A percentile compares a stretch with the other conserved stretches of the same genome.
Evolutionary conservation across 768 basidiomycete species (phyloP).

Genomic region (Neoboletus brunneissimus): DNA sequence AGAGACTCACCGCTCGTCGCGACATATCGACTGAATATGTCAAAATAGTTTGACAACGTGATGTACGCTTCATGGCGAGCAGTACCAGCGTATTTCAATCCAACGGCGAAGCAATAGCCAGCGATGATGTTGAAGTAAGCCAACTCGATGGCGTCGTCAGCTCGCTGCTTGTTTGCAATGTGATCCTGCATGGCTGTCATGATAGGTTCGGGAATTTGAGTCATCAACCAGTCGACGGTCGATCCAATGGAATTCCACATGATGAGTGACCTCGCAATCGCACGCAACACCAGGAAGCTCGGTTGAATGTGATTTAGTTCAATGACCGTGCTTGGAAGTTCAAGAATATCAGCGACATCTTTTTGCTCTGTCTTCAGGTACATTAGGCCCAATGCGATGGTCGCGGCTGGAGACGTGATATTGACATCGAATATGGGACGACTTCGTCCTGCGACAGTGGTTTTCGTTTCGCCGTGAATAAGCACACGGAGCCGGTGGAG

Average conservation of each 20-base stretch:
- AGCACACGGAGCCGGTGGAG: conserved; percentile 68
- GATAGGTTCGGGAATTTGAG: conserved; percentile 70
- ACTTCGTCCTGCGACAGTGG: conserved; percentile 35
- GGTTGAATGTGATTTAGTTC: conserved; percentile 86
- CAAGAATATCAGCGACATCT: conserved; percentile 84
- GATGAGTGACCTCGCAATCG: conserved; percentile 73
- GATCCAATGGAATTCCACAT: conserved; percentile 82
- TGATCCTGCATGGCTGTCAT: conserved; percentile 54
- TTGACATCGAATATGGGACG: conserved; percentile 73
- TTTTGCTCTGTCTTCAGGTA: conserved; percentile 80
- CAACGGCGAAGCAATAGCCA: conserved; percentile 88
- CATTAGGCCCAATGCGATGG: conserved; percentile 89
- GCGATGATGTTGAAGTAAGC: conserved; percentile 91
- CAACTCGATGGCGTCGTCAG: conserved; percentile 75
- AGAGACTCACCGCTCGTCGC: conserved; percentile 59
- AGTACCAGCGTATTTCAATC: conserved; percentile 91
- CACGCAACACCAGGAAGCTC: conserved; percentile 79
- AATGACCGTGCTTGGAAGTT: conserved; percentile 76
- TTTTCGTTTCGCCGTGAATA: conserved; percentile 67
- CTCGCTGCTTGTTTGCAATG: conserved; percentile 41
- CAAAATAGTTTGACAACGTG: conserved; percentile 78
- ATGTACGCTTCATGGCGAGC: conserved; percentile 87
- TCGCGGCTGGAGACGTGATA: conserved; percentile 88
- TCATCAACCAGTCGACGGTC: conserved; percentile 66
- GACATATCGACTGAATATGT: conserved; percentile 69